These are phyloP conservation scores for Penicillium concentricum DNA, from an alignment of 2,329 filamentous ascomycete species.

Conservation along the genomic window DNA sequence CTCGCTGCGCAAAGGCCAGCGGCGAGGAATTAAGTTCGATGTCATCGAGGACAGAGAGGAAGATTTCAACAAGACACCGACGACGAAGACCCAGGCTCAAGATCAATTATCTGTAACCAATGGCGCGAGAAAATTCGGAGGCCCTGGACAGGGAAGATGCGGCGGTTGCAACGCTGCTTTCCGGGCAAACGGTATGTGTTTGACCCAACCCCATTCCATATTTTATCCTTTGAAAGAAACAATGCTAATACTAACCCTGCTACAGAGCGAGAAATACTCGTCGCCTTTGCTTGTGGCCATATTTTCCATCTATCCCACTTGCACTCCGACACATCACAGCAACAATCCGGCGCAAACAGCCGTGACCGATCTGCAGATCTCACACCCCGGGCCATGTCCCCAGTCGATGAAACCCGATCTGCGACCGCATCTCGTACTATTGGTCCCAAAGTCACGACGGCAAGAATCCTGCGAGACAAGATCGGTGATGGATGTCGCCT, in stretches of 20 bases:
- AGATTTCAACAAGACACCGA: conserved; percentile 13
- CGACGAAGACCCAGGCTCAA: conserved; percentile 13
- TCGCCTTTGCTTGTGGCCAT: conserved; percentile 68
- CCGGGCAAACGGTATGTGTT: conserved; percentile 36
- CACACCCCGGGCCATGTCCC: conserved; percentile 24
- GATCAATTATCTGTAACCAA: conserved; percentile 10
- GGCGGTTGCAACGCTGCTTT: conserved; percentile 42
- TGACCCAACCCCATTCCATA: not conserved
- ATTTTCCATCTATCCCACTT: conserved; percentile 65
- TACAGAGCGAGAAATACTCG: conserved; percentile 55
- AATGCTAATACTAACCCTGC: not conserved
- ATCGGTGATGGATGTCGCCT: conserved; percentile 51
- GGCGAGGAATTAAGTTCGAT: conserved; percentile 86
- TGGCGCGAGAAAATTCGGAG: conserved; percentile 5
- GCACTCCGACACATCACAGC: conserved; percentile 38
- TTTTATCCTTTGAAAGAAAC: not conserved
- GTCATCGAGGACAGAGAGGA: conserved; percentile 47
- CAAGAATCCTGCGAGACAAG: conserved; percentile 71
- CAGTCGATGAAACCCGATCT: conserved; percentile 27
- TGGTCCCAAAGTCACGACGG: conserved; percentile 83
- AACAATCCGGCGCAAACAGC: conserved; percentile 21
- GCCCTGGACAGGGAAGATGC: conserved; percentile 31
- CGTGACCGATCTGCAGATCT: conserved; percentile 20
- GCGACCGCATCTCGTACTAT: conserved; percentile 56
- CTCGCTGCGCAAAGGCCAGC: conserved; percentile 73